phyloP scores from a whole-genome alignment of 805 yeast species.

The Yarrowia sp. region DNA sequence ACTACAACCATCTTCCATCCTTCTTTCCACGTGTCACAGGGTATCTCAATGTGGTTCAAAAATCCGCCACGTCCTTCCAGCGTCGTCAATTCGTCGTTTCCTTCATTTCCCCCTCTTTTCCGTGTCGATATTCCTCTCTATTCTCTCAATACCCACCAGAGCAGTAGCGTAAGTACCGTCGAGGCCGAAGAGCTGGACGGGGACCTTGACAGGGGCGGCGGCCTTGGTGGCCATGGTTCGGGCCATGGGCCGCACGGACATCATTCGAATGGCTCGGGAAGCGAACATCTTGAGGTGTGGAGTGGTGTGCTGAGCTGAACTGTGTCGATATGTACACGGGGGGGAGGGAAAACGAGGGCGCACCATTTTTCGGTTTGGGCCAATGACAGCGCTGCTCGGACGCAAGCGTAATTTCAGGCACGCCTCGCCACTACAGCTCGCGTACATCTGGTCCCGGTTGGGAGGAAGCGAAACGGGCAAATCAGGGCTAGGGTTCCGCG shows the following conservation, averaged over 20 bases:
- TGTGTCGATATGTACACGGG: constrained; percentile 38
- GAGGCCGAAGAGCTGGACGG: constrained; percentile 91
- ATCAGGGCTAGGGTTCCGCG: constrained; percentile 5
- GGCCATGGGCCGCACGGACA: constrained; percentile 40
- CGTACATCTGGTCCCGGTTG: constrained; percentile 14
- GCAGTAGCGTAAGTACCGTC: constrained; percentile 98
- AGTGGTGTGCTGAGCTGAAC: constrained; percentile 36
- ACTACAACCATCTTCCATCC: too few relatives aligned
- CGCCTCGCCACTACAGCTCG: not conserved
- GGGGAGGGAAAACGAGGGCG: constrained; percentile 25
- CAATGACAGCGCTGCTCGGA: constrained; percentile 21
- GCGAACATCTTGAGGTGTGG: constrained; percentile 39
- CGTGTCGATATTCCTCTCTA: not conserved
- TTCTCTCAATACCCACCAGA: constrained; percentile 50
- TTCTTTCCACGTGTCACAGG: too few relatives aligned
- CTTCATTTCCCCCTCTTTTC: too few relatives aligned
- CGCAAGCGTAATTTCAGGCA: constrained; percentile 10
- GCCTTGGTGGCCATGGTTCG: constrained; percentile 64
- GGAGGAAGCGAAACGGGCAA: constrained; percentile 7
- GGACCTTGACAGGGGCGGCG: constrained; percentile 68
- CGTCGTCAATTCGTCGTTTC: too few relatives aligned
- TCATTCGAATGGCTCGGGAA: constrained; percentile 39
- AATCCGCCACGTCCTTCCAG: too few relatives aligned
- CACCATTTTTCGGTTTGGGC: constrained; percentile 35
- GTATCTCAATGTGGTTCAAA: too few relatives aligned